A percentile compares a stretch with the other conserved stretches of the same genome.
Conservation (phyloP, 805 yeast genomes). For the Saturnispora sekii region DNA sequence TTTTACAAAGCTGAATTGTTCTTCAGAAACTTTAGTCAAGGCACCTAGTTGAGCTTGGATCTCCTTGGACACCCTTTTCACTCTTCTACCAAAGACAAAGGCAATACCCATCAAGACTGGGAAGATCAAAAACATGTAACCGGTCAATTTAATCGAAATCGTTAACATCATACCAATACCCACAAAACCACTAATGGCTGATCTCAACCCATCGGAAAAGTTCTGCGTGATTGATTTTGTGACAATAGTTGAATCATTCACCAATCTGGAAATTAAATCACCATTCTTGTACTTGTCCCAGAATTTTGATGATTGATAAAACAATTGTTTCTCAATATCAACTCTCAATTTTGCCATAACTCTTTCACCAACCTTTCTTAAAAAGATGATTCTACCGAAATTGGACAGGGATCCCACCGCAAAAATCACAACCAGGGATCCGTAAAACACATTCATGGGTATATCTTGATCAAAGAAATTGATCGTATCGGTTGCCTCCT, state of each 20-base stretch:
- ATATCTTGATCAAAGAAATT: slow-evolving; percentile 39
- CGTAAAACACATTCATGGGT: slow-evolving; percentile 53
- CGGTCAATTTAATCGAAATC: slow-evolving; percentile 74
- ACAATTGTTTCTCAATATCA: slow-evolving; percentile 62
- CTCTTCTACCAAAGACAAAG: slow-evolving; percentile 68
- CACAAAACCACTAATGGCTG: slow-evolving; percentile 71
- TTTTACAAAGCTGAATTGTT: slow-evolving; percentile 72
- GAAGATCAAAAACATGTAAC: slow-evolving; percentile 66
- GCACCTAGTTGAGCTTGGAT: slow-evolving; percentile 81
- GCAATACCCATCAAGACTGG: slow-evolving; percentile 82
- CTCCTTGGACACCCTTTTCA: slow-evolving; percentile 61
- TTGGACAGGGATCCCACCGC: slow-evolving; percentile 69
- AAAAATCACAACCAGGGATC: slow-evolving; percentile 52
- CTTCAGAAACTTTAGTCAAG: slow-evolving; percentile 85
- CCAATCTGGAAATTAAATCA: slow-evolving; percentile 78
- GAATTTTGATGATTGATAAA: slow-evolving; percentile 82
- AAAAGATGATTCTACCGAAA: slow-evolving; percentile 65
- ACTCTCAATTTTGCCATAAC: slow-evolving; percentile 78
- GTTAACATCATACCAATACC: slow-evolving; percentile 89
- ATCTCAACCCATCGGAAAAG: slow-evolving; percentile 84
- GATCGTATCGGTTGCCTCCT: slow-evolving; percentile 18
- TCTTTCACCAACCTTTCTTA: slow-evolving; percentile 77
- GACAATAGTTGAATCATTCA: slow-evolving; percentile 83
- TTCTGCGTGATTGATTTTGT: slow-evolving; percentile 81
- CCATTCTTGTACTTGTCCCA: slow-evolving; percentile 87